Percentiles rank a stretch among this genome's conserved stretches.
phyloP scores from a whole-genome alignment of 1,284 basidiomycete species.

The Malassezia restricta region DNA sequence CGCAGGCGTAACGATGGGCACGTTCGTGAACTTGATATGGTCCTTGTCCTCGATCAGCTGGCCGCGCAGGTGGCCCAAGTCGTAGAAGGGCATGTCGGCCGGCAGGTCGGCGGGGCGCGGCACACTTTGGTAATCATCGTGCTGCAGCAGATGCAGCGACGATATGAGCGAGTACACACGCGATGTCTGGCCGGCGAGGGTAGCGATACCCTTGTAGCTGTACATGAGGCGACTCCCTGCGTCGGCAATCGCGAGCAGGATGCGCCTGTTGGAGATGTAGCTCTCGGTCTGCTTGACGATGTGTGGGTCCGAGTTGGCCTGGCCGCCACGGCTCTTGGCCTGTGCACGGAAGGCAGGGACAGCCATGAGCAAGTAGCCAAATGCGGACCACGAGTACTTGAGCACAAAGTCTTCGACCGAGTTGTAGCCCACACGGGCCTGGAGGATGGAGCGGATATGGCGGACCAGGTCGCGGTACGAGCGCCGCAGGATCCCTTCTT shows the following conservation, averaged over 20 bases:
- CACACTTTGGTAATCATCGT: slow-evolving; percentile 37
- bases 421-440: slow-evolving; percentile 51
- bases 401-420: slow-evolving; percentile 46
- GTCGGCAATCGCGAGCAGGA: slow-evolving; percentile 82
- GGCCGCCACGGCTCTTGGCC: not conserved
- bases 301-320: slow-evolving; percentile 5
- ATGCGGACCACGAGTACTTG: slow-evolving; percentile 45
- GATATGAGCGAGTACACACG: slow-evolving; percentile 78
- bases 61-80: slow-evolving; percentile 47
- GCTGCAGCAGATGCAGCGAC: slow-evolving; percentile 56
- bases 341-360: slow-evolving; percentile 34
- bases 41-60: slow-evolving; percentile 18
- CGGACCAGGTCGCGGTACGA: slow-evolving; percentile 71
- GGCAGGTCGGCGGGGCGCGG: slow-evolving; percentile 30
- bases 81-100: slow-evolving; percentile 35
- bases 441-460: slow-evolving; percentile 85
- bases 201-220: slow-evolving; percentile 69
- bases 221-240: slow-evolving; percentile 87
- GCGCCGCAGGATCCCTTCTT: slow-evolving; percentile 67
- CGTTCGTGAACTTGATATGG: slow-evolving; percentile 44
- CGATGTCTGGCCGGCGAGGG: slow-evolving; percentile 80
- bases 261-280: slow-evolving; percentile 76
- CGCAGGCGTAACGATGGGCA: slow-evolving; percentile 64
- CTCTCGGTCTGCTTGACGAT: slow-evolving; percentile 57
- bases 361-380: slow-evolving; percentile 44